phyloP scores from a whole-genome alignment of 2,329 filamentous ascomycete species.

The Microcera coccophila region DNA sequence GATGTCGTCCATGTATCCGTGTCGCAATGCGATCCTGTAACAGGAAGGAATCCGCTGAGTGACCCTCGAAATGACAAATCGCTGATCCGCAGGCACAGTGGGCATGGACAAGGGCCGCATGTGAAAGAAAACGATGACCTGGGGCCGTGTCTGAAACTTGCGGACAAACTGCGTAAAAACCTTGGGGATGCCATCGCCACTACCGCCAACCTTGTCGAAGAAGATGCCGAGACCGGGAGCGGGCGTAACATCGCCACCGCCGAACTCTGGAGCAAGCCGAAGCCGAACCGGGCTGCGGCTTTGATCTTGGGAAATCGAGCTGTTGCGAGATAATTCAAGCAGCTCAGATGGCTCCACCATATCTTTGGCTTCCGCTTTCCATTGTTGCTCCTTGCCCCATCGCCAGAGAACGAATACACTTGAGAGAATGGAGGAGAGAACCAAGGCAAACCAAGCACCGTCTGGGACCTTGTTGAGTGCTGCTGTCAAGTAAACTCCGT shows the following conservation, averaged over 20 bases:
- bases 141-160: slow-evolving; percentile 64
- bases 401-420: slow-evolving; percentile 70
- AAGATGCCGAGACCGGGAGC: slow-evolving; percentile 65
- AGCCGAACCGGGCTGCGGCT: slow-evolving; percentile 19
- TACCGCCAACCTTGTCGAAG: slow-evolving; percentile 73
- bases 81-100: slow-evolving; percentile 45
- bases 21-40: slow-evolving; percentile 65
- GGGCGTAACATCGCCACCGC: slow-evolving; percentile 40
- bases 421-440: slow-evolving; percentile 59
- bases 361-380: slow-evolving; percentile 64
- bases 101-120: slow-evolving; percentile 61
- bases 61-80: slow-evolving; percentile 44
- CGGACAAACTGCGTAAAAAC: slow-evolving; percentile 66
- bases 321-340: slow-evolving; percentile 24
- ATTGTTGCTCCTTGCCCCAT: slow-evolving; percentile 75
- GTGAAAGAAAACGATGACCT: slow-evolving; percentile 72
- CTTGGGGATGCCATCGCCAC: slow-evolving; percentile 42
- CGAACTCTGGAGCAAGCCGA: slow-evolving; percentile 36
- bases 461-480: slow-evolving; percentile 69
- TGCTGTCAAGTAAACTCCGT: slow-evolving; percentile 66
- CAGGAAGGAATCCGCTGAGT: slow-evolving; percentile 52
- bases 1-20: slow-evolving; percentile 70
- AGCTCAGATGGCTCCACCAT: slow-evolving; percentile 46
- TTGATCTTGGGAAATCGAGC: slow-evolving; percentile 18
- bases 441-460: slow-evolving; percentile 74